phyloP scores from a whole-genome alignment of 2,329 filamentous ascomycete genomes.

The Endoconidiophora laricicola region DNA sequence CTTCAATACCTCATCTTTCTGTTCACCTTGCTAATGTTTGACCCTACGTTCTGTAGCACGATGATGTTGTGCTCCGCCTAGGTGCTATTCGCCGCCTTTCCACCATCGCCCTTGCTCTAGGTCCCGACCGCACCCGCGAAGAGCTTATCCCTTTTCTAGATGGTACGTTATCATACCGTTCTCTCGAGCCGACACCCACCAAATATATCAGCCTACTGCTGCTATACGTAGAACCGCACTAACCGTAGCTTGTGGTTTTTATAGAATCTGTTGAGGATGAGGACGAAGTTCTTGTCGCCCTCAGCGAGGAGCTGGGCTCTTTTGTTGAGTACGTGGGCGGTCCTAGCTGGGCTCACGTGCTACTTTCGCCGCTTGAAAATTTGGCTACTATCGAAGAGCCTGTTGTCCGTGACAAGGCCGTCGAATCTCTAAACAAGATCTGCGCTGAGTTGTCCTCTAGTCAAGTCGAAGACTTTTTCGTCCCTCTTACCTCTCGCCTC shows the following conservation, averaged over 20 bases:
- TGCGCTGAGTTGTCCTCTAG: conserved; percentile 78
- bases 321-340: conserved; percentile 98
- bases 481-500: conserved; percentile 84
- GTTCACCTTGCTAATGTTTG: too few relatives aligned
- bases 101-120: conserved; percentile 90
- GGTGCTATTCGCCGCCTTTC: conserved; percentile 97
- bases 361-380: conserved; percentile 93
- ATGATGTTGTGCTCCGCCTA: conserved; percentile 92
- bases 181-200: conserved; percentile 13
- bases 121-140: conserved; percentile 89
- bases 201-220: neutral
- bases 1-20: too few relatives aligned
- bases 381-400: conserved; percentile 97
- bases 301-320: conserved; percentile 89
- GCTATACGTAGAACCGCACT: conserved; percentile 14
- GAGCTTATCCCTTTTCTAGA: conserved; percentile 98
- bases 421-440: conserved; percentile 98
- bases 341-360: conserved; percentile 82
- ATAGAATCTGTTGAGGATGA: conserved; percentile 97
- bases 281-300: conserved; percentile 89
- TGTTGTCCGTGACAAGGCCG: conserved; percentile 94
- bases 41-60: conserved; percentile 46
- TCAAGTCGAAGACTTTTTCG: conserved; percentile 95
- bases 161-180: conserved; percentile 42
- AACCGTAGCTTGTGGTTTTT: conserved; percentile 17